These are phyloP conservation scores for Kurtzmaniella quercitrusa DNA, from an alignment of 1,139 yeast species.

Conservation along the genomic window DNA sequence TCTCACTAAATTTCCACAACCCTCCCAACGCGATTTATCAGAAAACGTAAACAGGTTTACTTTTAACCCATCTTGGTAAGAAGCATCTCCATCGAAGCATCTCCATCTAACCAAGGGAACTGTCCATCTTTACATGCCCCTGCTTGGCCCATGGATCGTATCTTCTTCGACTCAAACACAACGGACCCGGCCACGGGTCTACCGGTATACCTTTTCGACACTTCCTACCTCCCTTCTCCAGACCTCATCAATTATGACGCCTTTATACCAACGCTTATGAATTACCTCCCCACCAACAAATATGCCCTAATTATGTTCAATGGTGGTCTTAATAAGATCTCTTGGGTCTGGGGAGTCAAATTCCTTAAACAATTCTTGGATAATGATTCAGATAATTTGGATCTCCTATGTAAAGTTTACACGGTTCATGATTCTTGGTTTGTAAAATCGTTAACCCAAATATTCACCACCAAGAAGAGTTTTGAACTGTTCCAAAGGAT, in stretches of 20 bases:
- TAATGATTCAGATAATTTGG: constrained; percentile 39
- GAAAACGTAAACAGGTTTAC: too few species aligned
- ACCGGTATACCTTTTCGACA: constrained; percentile 71
- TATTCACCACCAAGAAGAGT: constrained; percentile 46
- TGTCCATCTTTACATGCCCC: too few species aligned
- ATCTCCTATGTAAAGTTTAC: constrained; percentile 55
- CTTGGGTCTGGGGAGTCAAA: constrained; percentile 78
- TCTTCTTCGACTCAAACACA: constrained; percentile 57
- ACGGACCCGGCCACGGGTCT: constrained; percentile 57
- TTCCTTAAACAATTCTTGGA: constrained; percentile 68
- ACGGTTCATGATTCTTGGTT: constrained; percentile 94
- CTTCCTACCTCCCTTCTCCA: constrained; percentile 68
- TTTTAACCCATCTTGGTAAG: too few species aligned
- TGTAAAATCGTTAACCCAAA: constrained; percentile 73
- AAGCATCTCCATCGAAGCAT: too few species aligned
- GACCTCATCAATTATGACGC: constrained; percentile 37
- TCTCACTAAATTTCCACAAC: too few species aligned
- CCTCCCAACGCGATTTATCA: too few species aligned
- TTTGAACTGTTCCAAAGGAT: constrained; percentile 25
- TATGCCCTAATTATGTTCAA: constrained; percentile 72
- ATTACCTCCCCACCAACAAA: constrained; percentile 48
- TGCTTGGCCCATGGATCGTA: constrained; percentile 35
- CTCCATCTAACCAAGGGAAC: too few species aligned
- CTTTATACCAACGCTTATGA: constrained; percentile 37
- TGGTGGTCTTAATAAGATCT: constrained; percentile 64